Evolutionary conservation across 1,139 yeast species (phyloP).

Genomic region (Saccharomyces hybrid): DNA sequence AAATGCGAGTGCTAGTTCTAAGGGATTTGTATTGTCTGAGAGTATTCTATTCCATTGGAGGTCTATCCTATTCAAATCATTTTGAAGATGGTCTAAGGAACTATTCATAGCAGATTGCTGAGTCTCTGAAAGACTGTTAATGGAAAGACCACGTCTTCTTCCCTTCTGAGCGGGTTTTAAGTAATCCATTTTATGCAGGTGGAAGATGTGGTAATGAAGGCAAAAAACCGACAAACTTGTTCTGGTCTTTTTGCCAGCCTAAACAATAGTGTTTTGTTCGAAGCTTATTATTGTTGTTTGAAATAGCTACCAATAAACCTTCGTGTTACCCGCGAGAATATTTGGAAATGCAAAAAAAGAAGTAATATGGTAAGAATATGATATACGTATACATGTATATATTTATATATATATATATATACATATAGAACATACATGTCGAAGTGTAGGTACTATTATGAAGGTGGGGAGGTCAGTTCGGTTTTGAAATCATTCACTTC

Average conservation of each 20-base stretch:
- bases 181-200: slow-evolving; percentile 14
- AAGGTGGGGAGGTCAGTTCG: slow-evolving; percentile 5
- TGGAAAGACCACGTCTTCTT: slow-evolving; percentile 27
- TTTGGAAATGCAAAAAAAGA: not conserved
- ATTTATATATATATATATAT: slow-evolving; percentile 2
- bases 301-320: not conserved
- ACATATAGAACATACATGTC: too few species aligned
- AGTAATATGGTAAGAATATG: not conserved
- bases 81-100: slow-evolving; percentile 26
- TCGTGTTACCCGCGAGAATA: not conserved
- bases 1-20: slow-evolving; percentile 74
- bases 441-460: not conserved
- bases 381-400: not conserved
- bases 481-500: slow-evolving; percentile 26
- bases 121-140: slow-evolving; percentile 23
- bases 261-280: slow-evolving; percentile 2
- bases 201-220: not conserved
- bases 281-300: not conserved
- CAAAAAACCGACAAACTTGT: not conserved
- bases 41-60: slow-evolving; percentile 36
- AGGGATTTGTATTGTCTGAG: slow-evolving; percentile 56
- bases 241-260: slow-evolving; percentile 1
- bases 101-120: slow-evolving; percentile 26
- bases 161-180: slow-evolving; percentile 12
- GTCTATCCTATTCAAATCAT: slow-evolving; percentile 26